Evolutionary conservation across 2,329 filamentous ascomycete genomes (phyloP), one percentile per base, ranked within the genome.

Genomic region (Bipolaris sorokiniana): DNA sequence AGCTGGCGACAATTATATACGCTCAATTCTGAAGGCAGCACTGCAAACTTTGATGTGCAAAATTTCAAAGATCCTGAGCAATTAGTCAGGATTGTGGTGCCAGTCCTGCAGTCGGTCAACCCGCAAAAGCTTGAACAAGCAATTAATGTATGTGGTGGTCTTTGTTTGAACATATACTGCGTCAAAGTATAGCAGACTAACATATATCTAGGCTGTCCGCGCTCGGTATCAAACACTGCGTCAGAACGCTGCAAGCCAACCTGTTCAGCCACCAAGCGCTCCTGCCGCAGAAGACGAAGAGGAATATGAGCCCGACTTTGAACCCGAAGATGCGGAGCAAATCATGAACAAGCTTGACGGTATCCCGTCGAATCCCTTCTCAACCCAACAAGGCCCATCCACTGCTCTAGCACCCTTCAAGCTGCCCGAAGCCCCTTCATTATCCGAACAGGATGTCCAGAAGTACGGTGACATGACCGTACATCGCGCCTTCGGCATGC

Each of bases 261-360:
- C 64, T 58, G 58, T 75, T 59, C 53, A 66, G 63, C 63, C 74
- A 63, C 66, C 72, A 47, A 61, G 65, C 20, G 63, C 59, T 33
- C 54, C 69, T 15, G 76, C 75, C 2, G 86, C 84, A 23, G 87
- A 90, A 3, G 92, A 96, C 40, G 93, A 97, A 18, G 92, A 96
- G 63, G 91, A 97, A 67, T 97, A 97, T 70, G 94, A 97, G 69
- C 93, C 94, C 0, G 90, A 96, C 70, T 92, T 92, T 65, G 87
- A 89, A 57, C 84, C 89, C 7, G 91, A 96, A 74, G 88, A 91
- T 63, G 86, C 86, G 1, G 90, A 92, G 68, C 90, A 94, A 70
- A 88, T 91, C 31, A 78, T 89, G 47, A 91, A 94, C 75, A 90
- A 90, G 71, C 82, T 92, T 13, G 90, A 94, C 70, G 86, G 86